Evolutionary conservation across 495 filamentous ascomycete species (phyloP).

Genomic region (Chaetomidium leptoderma): DNA sequence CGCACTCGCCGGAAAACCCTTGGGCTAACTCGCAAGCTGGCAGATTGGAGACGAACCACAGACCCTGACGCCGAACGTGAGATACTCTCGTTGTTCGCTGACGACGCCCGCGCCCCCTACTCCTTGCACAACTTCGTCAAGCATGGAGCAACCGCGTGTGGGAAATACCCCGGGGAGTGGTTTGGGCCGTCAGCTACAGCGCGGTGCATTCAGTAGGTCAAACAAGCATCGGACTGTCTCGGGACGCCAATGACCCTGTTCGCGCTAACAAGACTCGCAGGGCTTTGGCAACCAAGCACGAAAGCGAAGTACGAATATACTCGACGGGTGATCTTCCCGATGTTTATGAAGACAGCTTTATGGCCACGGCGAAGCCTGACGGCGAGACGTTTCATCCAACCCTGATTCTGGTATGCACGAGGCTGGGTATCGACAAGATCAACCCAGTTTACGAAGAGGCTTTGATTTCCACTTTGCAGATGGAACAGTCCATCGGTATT

Average conservation of each 20-base stretch:
- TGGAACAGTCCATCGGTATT: slow-evolving; percentile 89
- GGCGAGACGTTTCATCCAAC: slow-evolving; percentile 70
- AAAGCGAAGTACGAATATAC: slow-evolving; percentile 69
- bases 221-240: not conserved
- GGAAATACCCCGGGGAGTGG: slow-evolving; percentile 96
- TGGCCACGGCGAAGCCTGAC: slow-evolving; percentile 63
- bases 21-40: not conserved
- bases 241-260: not conserved
- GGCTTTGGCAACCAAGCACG: slow-evolving; percentile 61
- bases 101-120: slow-evolving; percentile 79
- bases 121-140: slow-evolving; percentile 94
- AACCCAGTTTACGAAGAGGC: slow-evolving; percentile 91
- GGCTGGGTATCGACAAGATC: slow-evolving; percentile 89
- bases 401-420: slow-evolving; percentile 78
- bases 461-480: slow-evolving; percentile 71
- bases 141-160: slow-evolving; percentile 81
- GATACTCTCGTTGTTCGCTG: slow-evolving; percentile 81
- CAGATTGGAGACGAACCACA: slow-evolving; percentile 77
- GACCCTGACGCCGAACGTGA: slow-evolving; percentile 58
- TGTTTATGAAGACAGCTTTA: slow-evolving; percentile 86
- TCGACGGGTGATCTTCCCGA: slow-evolving; percentile 84
- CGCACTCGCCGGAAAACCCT: not conserved
- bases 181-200: slow-evolving; percentile 98
- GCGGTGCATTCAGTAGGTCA: slow-evolving; percentile 83
- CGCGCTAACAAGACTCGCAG: slow-evolving; percentile 41